These are phyloP conservation scores for Aspergillus novofumigatus DNA, from an alignment of 2,329 filamentous ascomycete species.

Conservation along the genomic window DNA sequence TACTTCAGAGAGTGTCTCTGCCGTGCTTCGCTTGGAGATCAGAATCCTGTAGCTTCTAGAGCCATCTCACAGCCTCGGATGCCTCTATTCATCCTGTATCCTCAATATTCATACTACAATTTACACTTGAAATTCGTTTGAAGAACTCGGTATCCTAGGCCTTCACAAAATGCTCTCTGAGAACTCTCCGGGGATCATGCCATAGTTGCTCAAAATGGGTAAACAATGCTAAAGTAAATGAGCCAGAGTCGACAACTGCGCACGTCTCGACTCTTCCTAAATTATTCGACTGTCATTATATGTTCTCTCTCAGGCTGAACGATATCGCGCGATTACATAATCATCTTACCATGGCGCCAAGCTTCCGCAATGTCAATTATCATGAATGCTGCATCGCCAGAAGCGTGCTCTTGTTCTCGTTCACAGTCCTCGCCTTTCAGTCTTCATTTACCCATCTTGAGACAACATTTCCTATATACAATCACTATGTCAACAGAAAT, in stretches of 20 bases:
- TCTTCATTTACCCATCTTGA: not conserved
- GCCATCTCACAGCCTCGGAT: not conserved
- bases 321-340: not conserved
- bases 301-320: not conserved
- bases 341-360: not conserved
- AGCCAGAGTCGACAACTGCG: not conserved
- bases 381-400: not conserved
- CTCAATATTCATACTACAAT: not conserved
- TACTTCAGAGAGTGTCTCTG: not conserved
- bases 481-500: conserved; percentile 42
- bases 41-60: not conserved
- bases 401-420: not conserved
- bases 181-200: not conserved
- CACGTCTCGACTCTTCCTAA: not conserved
- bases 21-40: not conserved
- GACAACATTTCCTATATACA: not conserved
- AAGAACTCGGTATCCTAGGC: not conserved
- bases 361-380: not conserved
- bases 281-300: not conserved
- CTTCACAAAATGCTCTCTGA: not conserved
- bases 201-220: not conserved
- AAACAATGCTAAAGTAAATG: not conserved
- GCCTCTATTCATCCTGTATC: not conserved
- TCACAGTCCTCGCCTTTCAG: not conserved
- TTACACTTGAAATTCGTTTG: not conserved